Conservation (phyloP, 768 basidiomycete genomes). For the Tremella fuciformis region DNA sequence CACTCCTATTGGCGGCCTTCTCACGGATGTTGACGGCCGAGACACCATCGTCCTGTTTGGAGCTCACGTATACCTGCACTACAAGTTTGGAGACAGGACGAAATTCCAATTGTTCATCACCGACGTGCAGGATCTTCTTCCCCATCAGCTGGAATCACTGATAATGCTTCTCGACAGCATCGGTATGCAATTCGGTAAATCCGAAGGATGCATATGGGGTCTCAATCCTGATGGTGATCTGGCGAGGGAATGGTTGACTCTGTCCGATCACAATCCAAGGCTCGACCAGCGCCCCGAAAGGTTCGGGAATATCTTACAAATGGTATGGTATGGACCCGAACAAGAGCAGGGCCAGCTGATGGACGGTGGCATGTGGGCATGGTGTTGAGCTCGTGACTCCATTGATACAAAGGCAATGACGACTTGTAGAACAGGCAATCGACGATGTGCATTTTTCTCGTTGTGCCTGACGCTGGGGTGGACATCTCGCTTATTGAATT, state of each 20-base stretch:
- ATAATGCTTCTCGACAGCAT: conserved; percentile 21
- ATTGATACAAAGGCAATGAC: too few relatives aligned
- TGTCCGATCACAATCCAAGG: conserved; percentile 4
- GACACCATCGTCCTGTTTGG: conserved; percentile 34
- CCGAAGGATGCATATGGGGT: conserved; percentile 37
- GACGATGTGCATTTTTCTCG: too few relatives aligned
- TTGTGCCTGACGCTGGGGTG: too few relatives aligned
- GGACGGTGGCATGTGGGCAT: conserved; percentile 35
- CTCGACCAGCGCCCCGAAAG: conserved; percentile 16
- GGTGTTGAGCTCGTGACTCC: conserved; percentile 34
- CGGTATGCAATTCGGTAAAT: conserved; percentile 9
- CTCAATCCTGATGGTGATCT: conserved; percentile 7
- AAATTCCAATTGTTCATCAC: too few relatives aligned
- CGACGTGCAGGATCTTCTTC: not conserved
- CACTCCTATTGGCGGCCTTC: not conserved
- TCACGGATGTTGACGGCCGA: not conserved
- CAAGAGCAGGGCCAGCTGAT: conserved; percentile 20
- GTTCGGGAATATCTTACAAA: conserved; percentile 29
- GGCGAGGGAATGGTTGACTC: conserved; percentile 15
- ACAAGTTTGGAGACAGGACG: conserved; percentile 6
- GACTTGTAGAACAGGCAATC: too few relatives aligned
- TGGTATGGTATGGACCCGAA: conserved; percentile 37
- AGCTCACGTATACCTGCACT: conserved; percentile 18
- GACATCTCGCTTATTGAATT: too few relatives aligned
- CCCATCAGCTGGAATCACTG: conserved; percentile 18